Evolutionary conservation across 257 asterid genomes (phyloP).

Genomic region (Parsonsia alboflavescens): DNA sequence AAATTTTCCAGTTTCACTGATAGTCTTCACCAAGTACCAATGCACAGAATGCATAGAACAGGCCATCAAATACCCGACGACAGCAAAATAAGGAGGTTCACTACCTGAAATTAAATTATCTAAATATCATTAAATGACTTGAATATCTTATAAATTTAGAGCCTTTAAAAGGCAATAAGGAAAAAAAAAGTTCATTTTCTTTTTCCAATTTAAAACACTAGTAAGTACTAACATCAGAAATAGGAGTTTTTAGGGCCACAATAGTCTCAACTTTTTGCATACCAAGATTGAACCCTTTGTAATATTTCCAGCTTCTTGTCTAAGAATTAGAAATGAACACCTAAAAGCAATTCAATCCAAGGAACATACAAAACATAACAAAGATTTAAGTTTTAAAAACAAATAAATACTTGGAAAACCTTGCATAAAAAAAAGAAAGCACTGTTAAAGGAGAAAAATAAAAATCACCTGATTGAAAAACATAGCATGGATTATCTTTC

Average conservation of each 20-base stretch:
- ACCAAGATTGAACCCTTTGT: background rate
- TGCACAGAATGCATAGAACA: constrained; percentile 50
- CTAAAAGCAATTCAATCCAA: background rate
- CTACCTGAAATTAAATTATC: constrained; percentile 2
- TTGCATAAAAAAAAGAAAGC: background rate
- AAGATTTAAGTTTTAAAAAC: background rate
- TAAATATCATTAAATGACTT: background rate
- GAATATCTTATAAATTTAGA: background rate
- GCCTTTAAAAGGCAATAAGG: background rate
- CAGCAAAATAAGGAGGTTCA: constrained; percentile 7
- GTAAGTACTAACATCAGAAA: no score
- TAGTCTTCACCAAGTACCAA: constrained; percentile 45
- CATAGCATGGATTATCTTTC: background rate
- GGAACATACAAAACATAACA: background rate
- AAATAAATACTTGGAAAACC: background rate
- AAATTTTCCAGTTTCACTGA: constrained; percentile 22
- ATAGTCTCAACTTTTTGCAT: background rate
- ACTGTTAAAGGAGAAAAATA: background rate
- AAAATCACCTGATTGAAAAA: background rate
- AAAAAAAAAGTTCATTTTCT: background rate
- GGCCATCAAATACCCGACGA: constrained; percentile 58
- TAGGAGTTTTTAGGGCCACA: background rate
- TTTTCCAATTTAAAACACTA: background rate
- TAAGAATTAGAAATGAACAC: background rate
- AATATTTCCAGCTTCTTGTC: background rate